phyloP scores from a whole-genome alignment of 2,329 filamentous ascomycete genomes.

The Beauveria bassiana region DNA sequence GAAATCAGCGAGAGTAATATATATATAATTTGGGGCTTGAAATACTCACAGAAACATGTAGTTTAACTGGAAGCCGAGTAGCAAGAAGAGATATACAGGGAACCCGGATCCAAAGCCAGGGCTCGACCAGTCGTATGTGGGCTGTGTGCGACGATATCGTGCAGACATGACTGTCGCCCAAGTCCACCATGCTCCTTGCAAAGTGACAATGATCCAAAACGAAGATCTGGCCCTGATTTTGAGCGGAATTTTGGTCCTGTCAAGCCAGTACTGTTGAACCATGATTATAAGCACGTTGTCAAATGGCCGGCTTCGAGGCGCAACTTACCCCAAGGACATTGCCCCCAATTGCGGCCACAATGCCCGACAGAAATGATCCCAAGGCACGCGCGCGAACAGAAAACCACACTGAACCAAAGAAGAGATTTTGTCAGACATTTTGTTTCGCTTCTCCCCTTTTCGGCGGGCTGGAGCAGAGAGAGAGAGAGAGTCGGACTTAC shows the following conservation, averaged over 20 bases:
- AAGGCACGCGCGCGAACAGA: constrained; percentile 60
- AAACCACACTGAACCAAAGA: constrained; percentile 48
- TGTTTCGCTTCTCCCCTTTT: no score
- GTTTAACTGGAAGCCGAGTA: constrained; percentile 62
- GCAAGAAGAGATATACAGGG: constrained; percentile 59
- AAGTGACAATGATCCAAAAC: constrained; percentile 44
- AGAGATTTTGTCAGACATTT: background rate
- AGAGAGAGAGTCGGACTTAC: constrained; percentile 11
- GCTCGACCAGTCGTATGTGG: constrained; percentile 59
- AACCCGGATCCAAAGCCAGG: constrained; percentile 59
- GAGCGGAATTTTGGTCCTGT: constrained; percentile 46
- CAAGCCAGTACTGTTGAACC: constrained; percentile 42
- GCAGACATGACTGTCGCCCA: constrained; percentile 62
- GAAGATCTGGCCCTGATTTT: constrained; percentile 45
- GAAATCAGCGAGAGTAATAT: background rate
- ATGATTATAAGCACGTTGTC: constrained; percentile 5
- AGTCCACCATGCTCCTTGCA: constrained; percentile 65
- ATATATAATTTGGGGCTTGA: background rate
- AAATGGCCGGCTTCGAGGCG: background rate
- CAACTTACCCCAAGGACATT: constrained; percentile 53
- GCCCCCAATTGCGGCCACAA: constrained; percentile 57
- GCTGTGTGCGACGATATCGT: constrained; percentile 46
- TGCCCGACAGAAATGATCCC: constrained; percentile 62
- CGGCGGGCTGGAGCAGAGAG: no score
- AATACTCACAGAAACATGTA: constrained; percentile 57